These are phyloP conservation scores for Hypsizygus marmoreus DNA, from an alignment of 768 basidiomycete species.

Conservation along the genomic window DNA sequence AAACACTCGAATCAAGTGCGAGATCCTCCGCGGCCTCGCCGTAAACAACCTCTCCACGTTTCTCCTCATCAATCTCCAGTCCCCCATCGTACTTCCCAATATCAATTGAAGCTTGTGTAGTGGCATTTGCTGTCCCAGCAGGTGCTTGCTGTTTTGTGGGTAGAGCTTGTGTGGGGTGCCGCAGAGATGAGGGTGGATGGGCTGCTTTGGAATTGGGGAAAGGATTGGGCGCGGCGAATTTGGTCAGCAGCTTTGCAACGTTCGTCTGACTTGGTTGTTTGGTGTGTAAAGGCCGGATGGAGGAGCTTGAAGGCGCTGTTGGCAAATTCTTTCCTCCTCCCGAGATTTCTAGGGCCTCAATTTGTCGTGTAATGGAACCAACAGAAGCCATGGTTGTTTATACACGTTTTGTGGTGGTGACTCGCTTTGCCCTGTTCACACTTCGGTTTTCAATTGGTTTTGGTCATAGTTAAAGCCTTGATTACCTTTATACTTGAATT, in stretches of 20 bases:
- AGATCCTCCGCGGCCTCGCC: slow-evolving; percentile 81
- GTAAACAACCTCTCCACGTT: slow-evolving; percentile 69
- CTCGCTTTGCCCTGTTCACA: no score
- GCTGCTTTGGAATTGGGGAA: slow-evolving; percentile 37
- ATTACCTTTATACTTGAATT: no score
- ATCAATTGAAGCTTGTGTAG: slow-evolving; percentile 50
- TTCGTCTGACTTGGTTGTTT: slow-evolving; percentile 63
- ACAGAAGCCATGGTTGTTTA: slow-evolving; percentile 41
- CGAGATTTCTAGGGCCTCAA: slow-evolving; percentile 70
- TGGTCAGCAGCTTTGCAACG: slow-evolving; percentile 72
- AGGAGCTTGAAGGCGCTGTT: slow-evolving; percentile 28
- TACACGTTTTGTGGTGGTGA: no score
- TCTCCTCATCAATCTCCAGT: slow-evolving; percentile 86
- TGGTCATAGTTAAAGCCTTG: no score
- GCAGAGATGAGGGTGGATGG: slow-evolving; percentile 43
- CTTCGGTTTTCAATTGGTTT: no score
- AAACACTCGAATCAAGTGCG: slow-evolving; percentile 82
- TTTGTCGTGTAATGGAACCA: slow-evolving; percentile 65
- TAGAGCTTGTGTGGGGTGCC: slow-evolving; percentile 35
- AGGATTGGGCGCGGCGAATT: slow-evolving; percentile 70
- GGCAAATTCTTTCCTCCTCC: slow-evolving; percentile 38
- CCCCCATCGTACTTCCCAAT: slow-evolving; percentile 97
- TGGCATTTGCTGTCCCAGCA: slow-evolving; percentile 16
- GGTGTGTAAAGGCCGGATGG: slow-evolving; percentile 34
- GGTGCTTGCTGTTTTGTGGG: slow-evolving; percentile 20